Conservation (phyloP, 2,329 filamentous ascomycete genomes). For the Pseudogymnoascus sp. region DNA sequence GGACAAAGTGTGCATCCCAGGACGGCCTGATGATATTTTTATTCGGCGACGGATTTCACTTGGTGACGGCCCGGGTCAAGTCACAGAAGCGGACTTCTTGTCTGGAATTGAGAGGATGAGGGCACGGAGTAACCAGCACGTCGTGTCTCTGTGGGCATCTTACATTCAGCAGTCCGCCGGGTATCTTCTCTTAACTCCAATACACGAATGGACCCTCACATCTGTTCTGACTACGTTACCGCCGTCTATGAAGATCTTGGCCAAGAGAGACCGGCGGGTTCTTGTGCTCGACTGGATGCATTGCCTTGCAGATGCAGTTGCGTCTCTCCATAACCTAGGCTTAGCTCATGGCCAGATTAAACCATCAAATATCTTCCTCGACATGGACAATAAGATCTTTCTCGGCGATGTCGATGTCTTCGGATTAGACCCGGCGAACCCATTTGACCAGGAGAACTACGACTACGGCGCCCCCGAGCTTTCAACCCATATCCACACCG, state of each 20-base stretch:
- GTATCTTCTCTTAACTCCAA: slow-evolving; percentile 59
- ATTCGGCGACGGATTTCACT: slow-evolving; percentile 51
- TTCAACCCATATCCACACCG: slow-evolving; percentile 14
- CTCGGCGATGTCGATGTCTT: slow-evolving; percentile 52
- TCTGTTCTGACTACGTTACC: slow-evolving; percentile 59
- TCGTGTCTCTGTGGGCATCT: slow-evolving; percentile 63
- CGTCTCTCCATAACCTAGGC: slow-evolving; percentile 57
- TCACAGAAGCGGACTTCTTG: slow-evolving; percentile 48
- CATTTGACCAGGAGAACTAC: slow-evolving; percentile 60
- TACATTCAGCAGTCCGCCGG: slow-evolving; percentile 57
- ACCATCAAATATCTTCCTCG: slow-evolving; percentile 62
- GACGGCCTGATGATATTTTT: slow-evolving; percentile 48
- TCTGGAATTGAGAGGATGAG: slow-evolving; percentile 52
- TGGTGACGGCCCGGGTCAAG: slow-evolving; percentile 36
- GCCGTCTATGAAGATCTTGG: slow-evolving; percentile 51
- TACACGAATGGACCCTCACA: slow-evolving; percentile 58
- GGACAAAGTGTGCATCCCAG: slow-evolving; percentile 57
- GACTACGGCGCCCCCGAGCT: slow-evolving; percentile 67
- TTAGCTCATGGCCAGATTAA: slow-evolving; percentile 61
- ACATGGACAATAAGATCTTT: slow-evolving; percentile 56
- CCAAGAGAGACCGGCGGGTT: slow-evolving; percentile 50
- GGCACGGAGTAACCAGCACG: slow-evolving; percentile 56
- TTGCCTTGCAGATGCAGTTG: slow-evolving; percentile 60
- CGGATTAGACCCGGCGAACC: slow-evolving; percentile 37
- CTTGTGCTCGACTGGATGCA: slow-evolving; percentile 67